These are phyloP conservation scores for Talaromyces pinophilus DNA, from an alignment of 2,329 filamentous ascomycete species.

Conservation along the genomic window DNA sequence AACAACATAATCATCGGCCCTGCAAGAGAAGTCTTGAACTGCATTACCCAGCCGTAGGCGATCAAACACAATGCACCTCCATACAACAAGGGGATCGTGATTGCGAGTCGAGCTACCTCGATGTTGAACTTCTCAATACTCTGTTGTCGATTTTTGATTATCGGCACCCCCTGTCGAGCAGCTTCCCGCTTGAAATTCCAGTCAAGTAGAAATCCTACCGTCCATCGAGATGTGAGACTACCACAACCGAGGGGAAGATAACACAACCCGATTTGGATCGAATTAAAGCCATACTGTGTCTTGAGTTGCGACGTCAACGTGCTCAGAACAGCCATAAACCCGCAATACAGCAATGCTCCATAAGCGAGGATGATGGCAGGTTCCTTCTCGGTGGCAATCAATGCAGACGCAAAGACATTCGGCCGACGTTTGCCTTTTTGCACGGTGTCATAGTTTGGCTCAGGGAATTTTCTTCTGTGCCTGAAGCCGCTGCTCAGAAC, in stretches of 20 bases:
- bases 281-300: conserved; percentile 41
- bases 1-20: conserved; percentile 44
- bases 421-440: not conserved
- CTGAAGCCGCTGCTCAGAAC: not conserved
- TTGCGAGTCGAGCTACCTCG: conserved; percentile 45
- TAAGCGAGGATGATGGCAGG: conserved; percentile 12
- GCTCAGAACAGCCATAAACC: conserved; percentile 18
- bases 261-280: conserved; percentile 46
- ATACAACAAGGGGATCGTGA: conserved; percentile 36
- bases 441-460: conserved; percentile 8
- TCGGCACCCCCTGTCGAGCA: conserved; percentile 32
- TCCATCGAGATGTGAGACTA: conserved; percentile 40
- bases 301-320: conserved; percentile 43
- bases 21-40: conserved; percentile 35
- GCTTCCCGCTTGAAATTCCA: conserved; percentile 47
- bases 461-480: not conserved
- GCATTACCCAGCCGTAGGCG: conserved; percentile 46
- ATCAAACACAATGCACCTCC: conserved; percentile 29
- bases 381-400: conserved; percentile 29
- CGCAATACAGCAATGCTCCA: conserved; percentile 14
- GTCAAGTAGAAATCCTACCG: conserved; percentile 45
- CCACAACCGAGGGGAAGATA: conserved; percentile 48
- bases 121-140: conserved; percentile 46
- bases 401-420: conserved; percentile 28
- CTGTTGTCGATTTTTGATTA: conserved; percentile 37